These are phyloP conservation scores for Claviceps fusiformis DNA, from an alignment of 2,329 filamentous ascomycete species.

Conservation along the genomic window DNA sequence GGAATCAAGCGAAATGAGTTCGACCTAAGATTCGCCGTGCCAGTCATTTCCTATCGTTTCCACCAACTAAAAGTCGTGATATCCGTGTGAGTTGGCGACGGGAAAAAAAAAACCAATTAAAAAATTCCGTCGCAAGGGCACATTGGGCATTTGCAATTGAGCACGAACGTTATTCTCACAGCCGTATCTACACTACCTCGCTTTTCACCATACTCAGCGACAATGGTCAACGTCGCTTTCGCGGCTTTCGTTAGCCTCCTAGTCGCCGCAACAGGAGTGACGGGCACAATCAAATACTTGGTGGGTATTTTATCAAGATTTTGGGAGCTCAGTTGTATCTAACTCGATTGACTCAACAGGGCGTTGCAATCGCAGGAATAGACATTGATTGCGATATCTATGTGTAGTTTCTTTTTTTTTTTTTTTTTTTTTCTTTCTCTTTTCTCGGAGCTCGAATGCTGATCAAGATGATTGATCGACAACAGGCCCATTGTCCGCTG, in stretches of 20 bases:
- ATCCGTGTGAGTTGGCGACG: not conserved
- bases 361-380: slow-evolving; percentile 32
- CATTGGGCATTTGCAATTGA: not conserved
- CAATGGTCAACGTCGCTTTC: no score
- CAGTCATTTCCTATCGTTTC: not conserved
- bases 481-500: slow-evolving; percentile 24
- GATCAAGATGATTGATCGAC: not conserved
- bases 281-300: slow-evolving; percentile 7
- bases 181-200: not conserved
- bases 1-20: not conserved
- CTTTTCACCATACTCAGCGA: not conserved
- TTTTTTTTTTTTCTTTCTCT: not conserved
- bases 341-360: slow-evolving; percentile 9
- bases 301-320: not conserved
- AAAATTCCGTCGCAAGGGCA: not conserved
- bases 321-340: no score
- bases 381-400: slow-evolving; percentile 35
- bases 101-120: not conserved
- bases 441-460: not conserved
- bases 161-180: not conserved
- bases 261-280: not conserved
- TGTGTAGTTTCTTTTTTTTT: no score
- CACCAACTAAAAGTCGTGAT: not conserved
- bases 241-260: not conserved
- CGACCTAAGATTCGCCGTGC: not conserved